phyloP scores from a whole-genome alignment of 2,329 filamentous ascomycete genomes.

The Epichloe brachyelytri region DNA sequence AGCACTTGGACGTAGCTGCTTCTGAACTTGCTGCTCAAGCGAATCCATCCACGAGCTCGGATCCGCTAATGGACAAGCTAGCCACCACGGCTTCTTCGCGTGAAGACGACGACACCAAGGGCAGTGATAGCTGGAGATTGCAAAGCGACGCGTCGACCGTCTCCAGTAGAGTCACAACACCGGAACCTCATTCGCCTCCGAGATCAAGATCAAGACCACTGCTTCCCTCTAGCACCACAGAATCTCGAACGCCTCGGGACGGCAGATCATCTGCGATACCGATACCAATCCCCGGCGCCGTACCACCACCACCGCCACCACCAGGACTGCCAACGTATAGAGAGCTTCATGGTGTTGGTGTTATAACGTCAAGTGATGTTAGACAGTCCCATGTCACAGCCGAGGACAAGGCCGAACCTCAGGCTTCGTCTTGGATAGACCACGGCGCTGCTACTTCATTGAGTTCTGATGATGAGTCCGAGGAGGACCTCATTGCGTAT shows the following conservation, averaged over 20 bases:
- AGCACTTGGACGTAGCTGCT: background rate
- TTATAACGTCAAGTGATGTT: background rate
- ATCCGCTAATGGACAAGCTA: slow-evolving; percentile 1
- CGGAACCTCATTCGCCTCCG: slow-evolving; percentile 12
- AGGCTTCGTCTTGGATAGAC: slow-evolving; percentile 4
- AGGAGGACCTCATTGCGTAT: slow-evolving; percentile 17
- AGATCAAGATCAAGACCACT: slow-evolving; percentile 3
- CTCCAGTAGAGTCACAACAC: slow-evolving; percentile 17
- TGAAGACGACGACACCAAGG: slow-evolving; percentile 14
- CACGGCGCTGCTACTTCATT: background rate
- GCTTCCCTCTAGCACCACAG: slow-evolving; percentile 6
- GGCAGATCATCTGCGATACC: slow-evolving; percentile 4
- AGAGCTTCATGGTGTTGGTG: background rate
- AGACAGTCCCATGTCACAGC: background rate
- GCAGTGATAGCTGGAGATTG: slow-evolving; percentile 15
- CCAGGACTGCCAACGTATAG: background rate
- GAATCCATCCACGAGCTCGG: background rate
- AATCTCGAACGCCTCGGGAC: slow-evolving; percentile 7
- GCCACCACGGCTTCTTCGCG: slow-evolving; percentile 13
- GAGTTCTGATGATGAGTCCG: slow-evolving; percentile 14
- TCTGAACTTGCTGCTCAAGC: background rate
- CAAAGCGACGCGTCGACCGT: slow-evolving; percentile 17
- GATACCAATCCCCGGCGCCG: slow-evolving; percentile 7
- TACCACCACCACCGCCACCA: slow-evolving; percentile 7
- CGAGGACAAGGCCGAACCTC: background rate